Evolutionary conservation across 768 basidiomycete species (phyloP).

Genomic region (Imleria badia): DNA sequence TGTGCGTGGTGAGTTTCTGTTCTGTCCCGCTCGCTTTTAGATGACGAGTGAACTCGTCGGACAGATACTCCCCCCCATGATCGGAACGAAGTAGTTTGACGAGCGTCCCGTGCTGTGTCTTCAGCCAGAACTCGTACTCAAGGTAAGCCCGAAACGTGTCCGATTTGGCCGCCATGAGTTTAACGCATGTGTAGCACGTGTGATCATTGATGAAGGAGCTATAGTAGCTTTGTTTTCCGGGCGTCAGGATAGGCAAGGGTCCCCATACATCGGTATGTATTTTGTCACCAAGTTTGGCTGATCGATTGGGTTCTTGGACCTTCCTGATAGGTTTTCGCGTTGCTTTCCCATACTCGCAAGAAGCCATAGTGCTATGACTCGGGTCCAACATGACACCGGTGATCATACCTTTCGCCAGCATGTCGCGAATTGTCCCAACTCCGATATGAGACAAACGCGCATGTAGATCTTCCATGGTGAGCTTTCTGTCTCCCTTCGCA

Average conservation of each 20-base stretch:
- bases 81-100: too few species aligned
- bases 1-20: too few species aligned
- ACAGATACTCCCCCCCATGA: too few species aligned
- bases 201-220: neutral
- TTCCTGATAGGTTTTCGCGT: too few species aligned
- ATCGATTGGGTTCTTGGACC: too few species aligned
- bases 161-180: too few species aligned
- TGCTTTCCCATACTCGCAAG: neutral
- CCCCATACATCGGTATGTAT: too few species aligned
- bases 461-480: neutral
- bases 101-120: too few species aligned
- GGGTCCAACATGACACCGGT: neutral
- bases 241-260: slow-evolving; percentile 33
- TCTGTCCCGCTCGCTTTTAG: too few species aligned
- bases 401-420: neutral
- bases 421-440: neutral
- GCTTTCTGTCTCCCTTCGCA: neutral
- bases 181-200: neutral
- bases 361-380: neutral
- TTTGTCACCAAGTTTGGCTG: slow-evolving; percentile 33
- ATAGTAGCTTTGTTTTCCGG: neutral
- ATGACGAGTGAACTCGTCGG: too few species aligned
- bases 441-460: neutral
- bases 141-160: too few species aligned
- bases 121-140: too few species aligned